Evolutionary conservation across 2,329 filamentous ascomycete species (phyloP), one percentile per base, ranked within the genome.

Genomic region (Phyllosticta ampelicida): DNA sequence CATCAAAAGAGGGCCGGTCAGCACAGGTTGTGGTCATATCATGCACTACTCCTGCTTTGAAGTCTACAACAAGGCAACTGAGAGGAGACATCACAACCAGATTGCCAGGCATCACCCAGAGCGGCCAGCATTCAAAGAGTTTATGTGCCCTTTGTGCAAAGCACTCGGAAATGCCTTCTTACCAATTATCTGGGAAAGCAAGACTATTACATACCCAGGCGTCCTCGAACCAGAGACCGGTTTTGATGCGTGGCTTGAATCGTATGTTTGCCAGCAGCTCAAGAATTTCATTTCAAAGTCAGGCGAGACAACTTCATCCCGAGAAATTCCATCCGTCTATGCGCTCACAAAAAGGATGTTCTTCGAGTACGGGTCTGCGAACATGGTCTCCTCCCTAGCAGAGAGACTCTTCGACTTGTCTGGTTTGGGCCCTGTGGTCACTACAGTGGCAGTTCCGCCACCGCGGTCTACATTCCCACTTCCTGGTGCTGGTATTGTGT

Each of bases 21-120:
- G 91, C 10, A 89, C 88, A 36, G 90, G 92, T 9, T 99, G 94
- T 71, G 94, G 94, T 2, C 94, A 99, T 71, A 95, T 99, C 67
- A 99, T 99, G 94, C 94, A 99, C 71, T 97, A 89, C 70, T 85
- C 83, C 64, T 99, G 94, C 73, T 99, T 99, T 68, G 90, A 96
- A 66, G 83, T 87, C 48, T 99, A 97, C 68, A 87, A 89, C 63
- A 83, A 88, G 51, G 90, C 92, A 3, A 95, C 90, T 0, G 80
- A 86, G 56, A 82, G 91, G 61, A 83, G 94, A 48, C 95, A 99
- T 68, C 83, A 82, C 19, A 89, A 94, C 66, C 94, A 99, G 70
- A 96, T 99, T 70, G 91, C 94, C 8, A 83, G 94, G 13, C 89
- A 96, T 65, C 94, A 97, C 65, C 94, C 94, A 0, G 95, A 99